phyloP scores from a whole-genome alignment of 2,329 filamentous ascomycete genomes.

The Fusarium illudens region DNA sequence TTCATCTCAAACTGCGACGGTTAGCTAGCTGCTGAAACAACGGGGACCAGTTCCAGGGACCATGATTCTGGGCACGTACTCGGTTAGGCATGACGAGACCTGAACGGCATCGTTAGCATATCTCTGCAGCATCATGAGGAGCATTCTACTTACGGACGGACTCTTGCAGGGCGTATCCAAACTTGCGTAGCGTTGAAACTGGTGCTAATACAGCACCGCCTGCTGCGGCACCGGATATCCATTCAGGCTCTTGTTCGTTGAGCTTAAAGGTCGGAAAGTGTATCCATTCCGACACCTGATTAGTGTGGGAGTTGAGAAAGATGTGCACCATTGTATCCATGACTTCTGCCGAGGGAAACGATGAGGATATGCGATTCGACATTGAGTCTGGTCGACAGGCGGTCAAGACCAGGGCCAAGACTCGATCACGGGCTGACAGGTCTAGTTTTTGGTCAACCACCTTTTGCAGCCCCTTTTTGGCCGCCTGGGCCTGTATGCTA shows the following conservation, averaged over 20 bases:
- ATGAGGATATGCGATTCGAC: constrained; percentile 63
- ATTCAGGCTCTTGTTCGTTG: constrained; percentile 64
- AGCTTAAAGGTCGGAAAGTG: constrained; percentile 68
- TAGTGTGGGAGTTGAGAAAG: constrained; percentile 64
- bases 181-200: constrained; percentile 65
- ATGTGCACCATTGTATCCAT: constrained; percentile 69
- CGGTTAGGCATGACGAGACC: constrained; percentile 44
- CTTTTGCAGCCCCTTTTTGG: constrained; percentile 49
- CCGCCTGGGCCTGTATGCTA: constrained; percentile 51
- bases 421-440: constrained; percentile 63
- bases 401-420: constrained; percentile 70
- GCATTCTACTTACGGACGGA: constrained; percentile 53
- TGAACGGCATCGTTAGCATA: constrained; percentile 15
- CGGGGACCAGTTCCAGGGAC: neutral
- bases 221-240: constrained; percentile 67
- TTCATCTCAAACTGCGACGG: constrained; percentile 59
- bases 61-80: constrained; percentile 34
- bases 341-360: constrained; percentile 68
- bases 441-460: constrained; percentile 56
- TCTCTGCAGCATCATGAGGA: neutral
- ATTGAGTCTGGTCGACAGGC: constrained; percentile 62
- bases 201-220: constrained; percentile 68
- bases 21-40: constrained; percentile 1
- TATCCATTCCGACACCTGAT: constrained; percentile 67
- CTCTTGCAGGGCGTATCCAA: constrained; percentile 65